Percentiles rank a stretch among this genome's conserved stretches.
Evolutionary conservation across 1,139 yeast species (phyloP).

Genomic region (Candida tunisiensis): DNA sequence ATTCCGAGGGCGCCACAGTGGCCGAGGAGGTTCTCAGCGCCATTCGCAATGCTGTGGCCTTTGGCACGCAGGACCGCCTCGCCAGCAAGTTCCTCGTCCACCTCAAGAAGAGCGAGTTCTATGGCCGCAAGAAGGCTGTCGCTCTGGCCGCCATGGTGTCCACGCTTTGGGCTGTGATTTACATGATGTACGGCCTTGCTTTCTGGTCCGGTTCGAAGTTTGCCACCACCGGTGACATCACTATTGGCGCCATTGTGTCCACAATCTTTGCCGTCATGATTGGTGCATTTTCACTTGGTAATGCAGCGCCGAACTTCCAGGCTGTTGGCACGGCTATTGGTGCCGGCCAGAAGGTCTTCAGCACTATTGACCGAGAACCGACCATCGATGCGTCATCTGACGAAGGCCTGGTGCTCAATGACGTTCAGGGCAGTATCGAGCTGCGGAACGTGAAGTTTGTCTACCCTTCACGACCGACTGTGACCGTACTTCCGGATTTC

Average conservation of each 20-base stretch:
- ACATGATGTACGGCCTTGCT: slow-evolving; percentile 23
- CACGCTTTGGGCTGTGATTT: slow-evolving; percentile 19
- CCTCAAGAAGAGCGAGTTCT: slow-evolving; percentile 14
- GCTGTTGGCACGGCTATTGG: slow-evolving; percentile 23
- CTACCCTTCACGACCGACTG: slow-evolving; percentile 82
- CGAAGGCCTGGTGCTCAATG: slow-evolving; percentile 15
- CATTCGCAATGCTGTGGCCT: slow-evolving; percentile 26
- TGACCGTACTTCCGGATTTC: slow-evolving; percentile 48
- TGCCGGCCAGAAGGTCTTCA: slow-evolving; percentile 24
- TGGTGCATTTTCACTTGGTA: slow-evolving; percentile 26
- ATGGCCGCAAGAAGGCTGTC: slow-evolving; percentile 15
- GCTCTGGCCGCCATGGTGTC: slow-evolving; percentile 21
- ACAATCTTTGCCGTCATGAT: slow-evolving; percentile 24
- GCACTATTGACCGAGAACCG: slow-evolving; percentile 25
- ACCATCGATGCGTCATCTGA: slow-evolving; percentile 17
- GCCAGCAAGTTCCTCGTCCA: slow-evolving; percentile 17
- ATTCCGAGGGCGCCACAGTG: slow-evolving; percentile 21
- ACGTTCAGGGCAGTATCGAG: slow-evolving; percentile 34
- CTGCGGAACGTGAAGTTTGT: slow-evolving; percentile 53
- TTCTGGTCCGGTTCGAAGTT: slow-evolving; percentile 28
- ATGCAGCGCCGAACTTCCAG: slow-evolving; percentile 24
- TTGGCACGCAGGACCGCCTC: slow-evolving; percentile 24
- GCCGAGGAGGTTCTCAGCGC: slow-evolving; percentile 28
- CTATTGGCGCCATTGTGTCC: slow-evolving; percentile 18
- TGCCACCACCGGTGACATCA: slow-evolving; percentile 17